Conservation (phyloP, 106 monocot species). For the Dendrobium nobile region DNA sequence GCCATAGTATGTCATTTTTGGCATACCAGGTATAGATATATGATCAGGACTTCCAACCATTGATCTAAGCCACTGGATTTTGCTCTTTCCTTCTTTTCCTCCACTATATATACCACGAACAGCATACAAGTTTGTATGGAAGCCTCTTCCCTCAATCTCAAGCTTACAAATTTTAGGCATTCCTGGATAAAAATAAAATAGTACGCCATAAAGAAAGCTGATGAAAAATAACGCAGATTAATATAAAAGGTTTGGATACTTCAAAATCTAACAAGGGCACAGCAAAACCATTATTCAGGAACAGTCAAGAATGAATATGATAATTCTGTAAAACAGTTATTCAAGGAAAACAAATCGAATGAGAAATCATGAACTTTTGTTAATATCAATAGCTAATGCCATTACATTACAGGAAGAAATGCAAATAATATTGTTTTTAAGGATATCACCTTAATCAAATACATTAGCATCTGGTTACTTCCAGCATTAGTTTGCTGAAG, state of each 20-base stretch:
- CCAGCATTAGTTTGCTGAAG: neutral
- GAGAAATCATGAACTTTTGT: no score
- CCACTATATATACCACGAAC: slow-evolving; percentile 82
- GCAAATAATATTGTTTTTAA: neutral
- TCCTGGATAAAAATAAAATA: slow-evolving; percentile 27
- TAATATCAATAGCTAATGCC: no score
- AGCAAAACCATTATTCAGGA: neutral
- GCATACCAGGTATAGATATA: slow-evolving; percentile 88
- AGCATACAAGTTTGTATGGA: slow-evolving; percentile 95
- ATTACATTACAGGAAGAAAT: no score
- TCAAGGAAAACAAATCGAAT: no score
- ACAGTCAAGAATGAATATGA: no score
- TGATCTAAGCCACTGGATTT: slow-evolving; percentile 94
- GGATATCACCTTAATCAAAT: neutral
- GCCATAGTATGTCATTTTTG: neutral
- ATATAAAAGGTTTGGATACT: neutral
- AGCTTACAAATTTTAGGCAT: slow-evolving; percentile 80
- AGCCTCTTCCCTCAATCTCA: slow-evolving; percentile 98
- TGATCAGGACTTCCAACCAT: slow-evolving; percentile 99
- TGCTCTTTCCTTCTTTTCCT: slow-evolving; percentile 97
- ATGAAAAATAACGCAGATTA: neutral
- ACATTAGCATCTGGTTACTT: neutral
- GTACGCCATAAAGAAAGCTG: neutral
- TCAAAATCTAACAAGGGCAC: neutral
- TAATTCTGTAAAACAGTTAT: no score